Evolutionary conservation across 164 flowering plant genomes (phyloP).

Genomic region (Piper betle): DNA sequence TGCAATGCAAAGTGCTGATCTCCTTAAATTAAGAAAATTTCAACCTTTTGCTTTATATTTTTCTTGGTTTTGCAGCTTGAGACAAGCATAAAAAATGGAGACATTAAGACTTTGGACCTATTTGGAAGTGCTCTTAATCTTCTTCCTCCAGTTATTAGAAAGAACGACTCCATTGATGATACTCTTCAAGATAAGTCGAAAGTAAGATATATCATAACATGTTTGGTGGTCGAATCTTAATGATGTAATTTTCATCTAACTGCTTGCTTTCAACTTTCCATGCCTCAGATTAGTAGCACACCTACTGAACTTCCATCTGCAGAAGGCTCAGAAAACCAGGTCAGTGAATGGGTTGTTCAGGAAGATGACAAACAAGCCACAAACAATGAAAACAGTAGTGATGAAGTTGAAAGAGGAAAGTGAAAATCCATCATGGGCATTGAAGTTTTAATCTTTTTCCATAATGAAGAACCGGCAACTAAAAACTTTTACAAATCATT

Average conservation of each 20-base stretch:
- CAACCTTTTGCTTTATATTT: background rate
- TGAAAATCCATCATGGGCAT: background rate
- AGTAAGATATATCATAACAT: slow-evolving; percentile 23
- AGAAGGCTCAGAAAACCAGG: slow-evolving; percentile 27
- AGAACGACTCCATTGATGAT: slow-evolving; percentile 21
- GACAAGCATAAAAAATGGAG: slow-evolving; percentile 72
- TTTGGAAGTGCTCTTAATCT: slow-evolving; percentile 29
- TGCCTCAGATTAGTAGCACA: slow-evolving; percentile 15
- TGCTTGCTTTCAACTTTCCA: background rate
- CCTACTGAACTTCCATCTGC: slow-evolving; percentile 28
- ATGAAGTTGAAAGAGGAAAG: slow-evolving; percentile 16
- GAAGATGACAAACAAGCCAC: slow-evolving; percentile 14
- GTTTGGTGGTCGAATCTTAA: background rate
- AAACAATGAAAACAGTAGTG: slow-evolving; percentile 26
- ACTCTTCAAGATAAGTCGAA: slow-evolving; percentile 5
- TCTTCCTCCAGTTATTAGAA: slow-evolving; percentile 17
- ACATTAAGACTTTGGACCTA: slow-evolving; percentile 47
- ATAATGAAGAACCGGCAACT: background rate
- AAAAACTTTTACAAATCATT: background rate
- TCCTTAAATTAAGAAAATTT: background rate
- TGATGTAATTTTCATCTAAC: background rate
- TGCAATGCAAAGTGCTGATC: background rate
- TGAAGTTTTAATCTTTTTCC: background rate
- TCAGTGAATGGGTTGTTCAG: slow-evolving; percentile 28
- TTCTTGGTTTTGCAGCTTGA: slow-evolving; percentile 50